These are phyloP conservation scores for Torulaspora delbrueckii DNA, from an alignment of 805 yeast genomes.

Conservation along the genomic window DNA sequence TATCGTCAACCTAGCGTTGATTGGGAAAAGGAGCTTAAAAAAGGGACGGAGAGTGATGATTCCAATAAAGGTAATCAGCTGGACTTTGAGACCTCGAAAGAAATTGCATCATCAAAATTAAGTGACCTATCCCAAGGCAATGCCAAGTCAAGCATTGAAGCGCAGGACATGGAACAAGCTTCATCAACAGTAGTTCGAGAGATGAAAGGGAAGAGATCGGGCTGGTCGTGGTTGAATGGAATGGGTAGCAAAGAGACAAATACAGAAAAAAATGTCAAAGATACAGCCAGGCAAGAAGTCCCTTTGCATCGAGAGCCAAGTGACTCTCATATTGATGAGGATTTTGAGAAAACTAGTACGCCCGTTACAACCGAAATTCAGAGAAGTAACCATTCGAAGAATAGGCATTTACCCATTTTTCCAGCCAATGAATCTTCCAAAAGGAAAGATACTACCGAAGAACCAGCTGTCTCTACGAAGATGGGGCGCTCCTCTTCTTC, in stretches of 20 bases:
- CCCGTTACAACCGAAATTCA: constrained; percentile 8
- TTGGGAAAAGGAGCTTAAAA: constrained; percentile 13
- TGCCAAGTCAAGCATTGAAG: not conserved
- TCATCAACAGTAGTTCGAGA: not conserved
- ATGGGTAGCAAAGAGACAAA: constrained; percentile 7
- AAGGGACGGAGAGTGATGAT: not conserved
- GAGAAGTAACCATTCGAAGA: constrained; percentile 35
- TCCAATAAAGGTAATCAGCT: not conserved
- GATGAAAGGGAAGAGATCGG: constrained; percentile 12
- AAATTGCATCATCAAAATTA: not conserved
- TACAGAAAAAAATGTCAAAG: constrained; percentile 7
- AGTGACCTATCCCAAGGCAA: not conserved
- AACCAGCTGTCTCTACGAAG: not conserved
- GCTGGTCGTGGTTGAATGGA: constrained; percentile 21
- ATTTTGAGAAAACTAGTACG: constrained; percentile 11
- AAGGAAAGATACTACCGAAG: not conserved
- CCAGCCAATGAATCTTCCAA: constrained; percentile 3
- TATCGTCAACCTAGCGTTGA: constrained; percentile 27
- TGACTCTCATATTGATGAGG: constrained; percentile 4
- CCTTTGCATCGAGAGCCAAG: not conserved
- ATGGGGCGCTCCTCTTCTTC: not conserved
- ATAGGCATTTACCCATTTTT: constrained; percentile 33
- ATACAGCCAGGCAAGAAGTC: not conserved
- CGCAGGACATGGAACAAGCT: not conserved
- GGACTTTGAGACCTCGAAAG: not conserved